These are phyloP conservation scores for Clonostachys solani DNA, from an alignment of 2,329 filamentous ascomycete genomes.

Conservation along the genomic window DNA sequence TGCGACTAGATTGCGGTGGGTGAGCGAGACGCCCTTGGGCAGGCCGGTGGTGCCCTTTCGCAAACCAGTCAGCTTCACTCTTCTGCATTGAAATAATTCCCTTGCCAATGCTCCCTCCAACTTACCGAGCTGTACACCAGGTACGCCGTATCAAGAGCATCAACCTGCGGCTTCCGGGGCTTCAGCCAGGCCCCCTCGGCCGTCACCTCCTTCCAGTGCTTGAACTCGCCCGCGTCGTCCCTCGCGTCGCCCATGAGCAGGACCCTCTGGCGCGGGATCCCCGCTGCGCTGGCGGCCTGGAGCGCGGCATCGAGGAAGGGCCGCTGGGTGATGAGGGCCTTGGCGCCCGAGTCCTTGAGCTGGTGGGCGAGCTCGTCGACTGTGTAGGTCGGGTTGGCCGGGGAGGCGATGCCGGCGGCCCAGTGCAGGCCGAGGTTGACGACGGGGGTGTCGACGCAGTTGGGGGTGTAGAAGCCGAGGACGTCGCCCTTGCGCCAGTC, in stretches of 20 bases:
- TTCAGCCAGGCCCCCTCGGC: conserved; percentile 49
- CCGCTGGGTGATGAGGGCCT: conserved; percentile 70
- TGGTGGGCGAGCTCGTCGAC: conserved; percentile 80
- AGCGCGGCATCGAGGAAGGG: conserved; percentile 59
- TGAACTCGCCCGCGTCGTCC: conserved; percentile 60
- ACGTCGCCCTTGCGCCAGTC: conserved; percentile 82
- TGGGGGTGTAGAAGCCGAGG: conserved; percentile 77
- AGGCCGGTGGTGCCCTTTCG: conserved; percentile 75
- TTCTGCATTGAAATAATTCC: background rate
- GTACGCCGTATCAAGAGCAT: conserved; percentile 73
- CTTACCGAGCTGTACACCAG: conserved; percentile 72
- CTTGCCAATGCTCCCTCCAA: background rate
- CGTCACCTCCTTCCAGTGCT: conserved; percentile 69
- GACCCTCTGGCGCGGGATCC: conserved; percentile 68
- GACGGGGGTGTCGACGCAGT: conserved; percentile 77
- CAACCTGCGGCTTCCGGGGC: conserved; percentile 45
- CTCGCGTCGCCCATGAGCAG: conserved; percentile 69
- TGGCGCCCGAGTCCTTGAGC: conserved; percentile 72
- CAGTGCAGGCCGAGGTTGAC: conserved; percentile 76
- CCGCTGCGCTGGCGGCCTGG: conserved; percentile 64
- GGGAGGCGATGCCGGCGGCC: conserved; percentile 78
- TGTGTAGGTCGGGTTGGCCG: conserved; percentile 86
- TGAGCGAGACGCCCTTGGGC: conserved; percentile 87
- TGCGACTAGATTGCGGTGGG: conserved; percentile 76
- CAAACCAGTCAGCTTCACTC: background rate